A percentile compares a stretch with the other conserved stretches of the same genome.
Evolutionary conservation across 2,329 filamentous ascomycete genomes (phyloP).

Genomic region (Microascus cirrosus): DNA sequence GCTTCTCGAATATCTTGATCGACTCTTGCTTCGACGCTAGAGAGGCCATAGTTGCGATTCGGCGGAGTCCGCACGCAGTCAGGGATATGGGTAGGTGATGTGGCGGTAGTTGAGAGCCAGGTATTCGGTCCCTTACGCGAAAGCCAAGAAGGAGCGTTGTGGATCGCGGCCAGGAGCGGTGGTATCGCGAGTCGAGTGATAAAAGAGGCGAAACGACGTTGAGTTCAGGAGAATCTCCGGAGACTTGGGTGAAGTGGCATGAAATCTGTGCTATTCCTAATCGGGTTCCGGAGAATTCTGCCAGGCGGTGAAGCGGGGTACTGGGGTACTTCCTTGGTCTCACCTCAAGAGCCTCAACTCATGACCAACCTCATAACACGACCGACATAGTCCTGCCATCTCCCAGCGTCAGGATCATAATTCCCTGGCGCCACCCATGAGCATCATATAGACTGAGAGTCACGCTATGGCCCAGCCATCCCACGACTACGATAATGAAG

Average conservation of each 20-base stretch:
- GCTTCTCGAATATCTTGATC: slow-evolving; percentile 93
- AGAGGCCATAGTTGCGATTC: slow-evolving; percentile 42
- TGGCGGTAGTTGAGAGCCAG: not conserved
- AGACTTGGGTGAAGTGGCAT: slow-evolving; percentile 25
- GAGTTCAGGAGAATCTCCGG: not conserved
- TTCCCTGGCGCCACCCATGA: not conserved
- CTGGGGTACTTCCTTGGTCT: not conserved
- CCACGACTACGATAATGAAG: slow-evolving; percentile 32
- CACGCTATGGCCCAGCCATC: not conserved
- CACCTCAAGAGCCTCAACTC: not conserved
- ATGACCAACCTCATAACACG: not conserved
- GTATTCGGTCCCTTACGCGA: not conserved
- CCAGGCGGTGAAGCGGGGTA: slow-evolving; percentile 19
- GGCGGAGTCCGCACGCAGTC: slow-evolving; percentile 6
- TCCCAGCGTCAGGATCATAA: not conserved
- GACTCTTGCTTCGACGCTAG: slow-evolving; percentile 88
- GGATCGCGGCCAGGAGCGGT: not conserved
- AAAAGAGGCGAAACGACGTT: not conserved
- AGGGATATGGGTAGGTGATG: not conserved
- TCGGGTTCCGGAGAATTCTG: slow-evolving; percentile 20
- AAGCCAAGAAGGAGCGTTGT: not conserved
- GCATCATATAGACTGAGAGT: not conserved
- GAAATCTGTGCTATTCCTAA: slow-evolving; percentile 23
- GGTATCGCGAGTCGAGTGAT: not conserved
- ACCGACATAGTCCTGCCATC: slow-evolving; percentile 5